Percentiles rank a stretch among this genome's conserved stretches.
phyloP scores from a whole-genome alignment of 495 filamentous ascomycete genomes.

The Trichoderma orchidacearum region DNA sequence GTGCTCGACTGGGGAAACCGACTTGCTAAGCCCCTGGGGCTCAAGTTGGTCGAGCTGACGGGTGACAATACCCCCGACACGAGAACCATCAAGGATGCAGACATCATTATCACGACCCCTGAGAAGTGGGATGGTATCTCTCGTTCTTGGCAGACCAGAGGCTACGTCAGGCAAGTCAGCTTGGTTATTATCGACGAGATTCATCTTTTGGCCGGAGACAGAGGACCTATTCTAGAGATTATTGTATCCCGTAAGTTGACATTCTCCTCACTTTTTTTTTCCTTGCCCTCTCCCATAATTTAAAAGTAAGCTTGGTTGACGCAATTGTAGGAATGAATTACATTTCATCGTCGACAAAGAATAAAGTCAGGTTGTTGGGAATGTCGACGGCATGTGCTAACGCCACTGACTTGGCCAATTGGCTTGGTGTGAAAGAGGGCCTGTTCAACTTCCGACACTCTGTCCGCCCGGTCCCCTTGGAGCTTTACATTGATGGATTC shows the following conservation, averaged over 20 bases:
- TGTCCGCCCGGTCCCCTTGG: constrained; percentile 89
- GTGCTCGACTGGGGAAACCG: constrained; percentile 89
- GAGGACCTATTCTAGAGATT: constrained; percentile 95
- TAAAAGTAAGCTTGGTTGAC: background rate
- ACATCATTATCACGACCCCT: constrained; percentile 96
- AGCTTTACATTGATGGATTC: constrained; percentile 96
- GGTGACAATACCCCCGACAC: constrained; percentile 98
- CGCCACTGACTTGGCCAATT: constrained; percentile 84
- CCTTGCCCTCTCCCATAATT: background rate
- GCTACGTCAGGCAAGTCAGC: constrained; percentile 89
- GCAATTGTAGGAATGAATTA: constrained; percentile 63
- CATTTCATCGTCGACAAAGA: constrained; percentile 85
- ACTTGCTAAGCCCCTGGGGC: constrained; percentile 68
- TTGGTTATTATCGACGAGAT: constrained; percentile 99
- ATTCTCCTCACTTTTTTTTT: too few species aligned
- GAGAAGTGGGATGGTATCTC: constrained; percentile 99
- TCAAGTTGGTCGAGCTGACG: constrained; percentile 91
- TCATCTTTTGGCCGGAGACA: constrained; percentile 86
- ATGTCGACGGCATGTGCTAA: constrained; percentile 99
- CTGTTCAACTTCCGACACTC: constrained; percentile 97
- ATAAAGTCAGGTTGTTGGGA: constrained; percentile 76
- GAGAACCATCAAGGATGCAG: constrained; percentile 81
- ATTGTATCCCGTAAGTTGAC: constrained; percentile 78
- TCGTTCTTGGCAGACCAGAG: constrained; percentile 92
- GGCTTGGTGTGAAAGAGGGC: constrained; percentile 94